phyloP scores from a whole-genome alignment of 768 basidiomycete genomes.

The Collybia sp. region DNA sequence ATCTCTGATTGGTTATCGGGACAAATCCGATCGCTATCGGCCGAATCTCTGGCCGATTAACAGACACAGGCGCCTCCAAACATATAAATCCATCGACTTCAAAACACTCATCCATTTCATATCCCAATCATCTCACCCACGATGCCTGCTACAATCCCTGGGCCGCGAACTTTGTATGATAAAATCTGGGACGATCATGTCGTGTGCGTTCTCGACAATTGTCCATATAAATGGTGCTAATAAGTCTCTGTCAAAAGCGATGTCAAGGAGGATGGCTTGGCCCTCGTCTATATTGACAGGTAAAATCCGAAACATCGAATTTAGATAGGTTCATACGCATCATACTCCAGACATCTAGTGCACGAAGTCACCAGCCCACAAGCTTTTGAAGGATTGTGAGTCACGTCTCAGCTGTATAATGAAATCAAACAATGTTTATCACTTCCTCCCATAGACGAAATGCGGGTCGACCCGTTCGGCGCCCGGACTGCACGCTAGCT shows the following conservation, averaged over 20 bases:
- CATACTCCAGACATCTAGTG: conserved; percentile 47
- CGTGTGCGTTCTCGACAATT: conserved; percentile 48
- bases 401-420: conserved; percentile 7
- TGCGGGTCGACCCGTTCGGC: conserved; percentile 71
- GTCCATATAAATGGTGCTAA: conserved; percentile 5
- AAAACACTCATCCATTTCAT: conserved; percentile 1
- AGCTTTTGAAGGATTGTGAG: conserved; percentile 84
- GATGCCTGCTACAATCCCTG: conserved; percentile 37
- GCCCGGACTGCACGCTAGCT: conserved; percentile 86
- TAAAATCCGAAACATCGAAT: conserved; percentile 20
- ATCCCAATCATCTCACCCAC: conserved; percentile 6
- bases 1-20: too few relatives aligned
- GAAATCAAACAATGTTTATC: conserved; percentile 8
- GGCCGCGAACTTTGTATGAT: conserved; percentile 90
- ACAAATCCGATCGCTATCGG: too few relatives aligned
- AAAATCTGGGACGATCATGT: conserved; percentile 99
- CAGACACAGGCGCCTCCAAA: too few relatives aligned
- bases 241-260: conserved; percentile 42
- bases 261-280: conserved; percentile 68
- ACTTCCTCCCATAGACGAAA: conserved; percentile 42
- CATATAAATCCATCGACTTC: too few relatives aligned
- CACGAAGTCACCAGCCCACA: conserved; percentile 95
- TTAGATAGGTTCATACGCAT: conserved; percentile 1
- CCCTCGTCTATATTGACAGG: conserved; percentile 83
- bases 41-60: too few relatives aligned